Conservation (phyloP, 345 rosid species). For the Pseudoturritis turrita region DNA sequence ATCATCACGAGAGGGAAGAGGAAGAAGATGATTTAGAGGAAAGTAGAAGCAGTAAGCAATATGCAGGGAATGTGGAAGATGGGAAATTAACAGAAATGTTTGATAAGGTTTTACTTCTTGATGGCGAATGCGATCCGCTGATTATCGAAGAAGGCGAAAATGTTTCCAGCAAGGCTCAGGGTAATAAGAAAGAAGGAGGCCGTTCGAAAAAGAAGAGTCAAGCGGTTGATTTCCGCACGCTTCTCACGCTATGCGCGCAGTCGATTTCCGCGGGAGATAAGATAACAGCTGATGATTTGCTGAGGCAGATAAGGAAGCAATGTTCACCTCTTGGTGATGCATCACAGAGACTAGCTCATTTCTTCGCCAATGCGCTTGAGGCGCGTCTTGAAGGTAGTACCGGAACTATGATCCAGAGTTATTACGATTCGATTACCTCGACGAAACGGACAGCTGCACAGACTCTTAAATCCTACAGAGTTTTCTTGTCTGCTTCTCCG, state of each 20-base stretch:
- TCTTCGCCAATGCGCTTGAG: constrained; percentile 79
- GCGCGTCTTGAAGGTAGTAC: constrained; percentile 52
- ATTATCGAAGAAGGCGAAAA: constrained; percentile 14
- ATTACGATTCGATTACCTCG: constrained; percentile 25
- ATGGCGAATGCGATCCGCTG: constrained; percentile 7
- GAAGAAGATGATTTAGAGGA: constrained; percentile 44
- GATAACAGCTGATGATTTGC: constrained; percentile 62
- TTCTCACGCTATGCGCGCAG: constrained; percentile 70
- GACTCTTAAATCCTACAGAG: constrained; percentile 52
- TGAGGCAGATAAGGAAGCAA: constrained; percentile 73
- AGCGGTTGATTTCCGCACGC: constrained; percentile 64
- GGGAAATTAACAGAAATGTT: constrained; percentile 58
- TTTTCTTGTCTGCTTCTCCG: constrained; percentile 49
- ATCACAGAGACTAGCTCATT: constrained; percentile 75
- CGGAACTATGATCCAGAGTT: constrained; percentile 35
- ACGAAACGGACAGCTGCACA: constrained; percentile 57
- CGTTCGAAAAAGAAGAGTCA: constrained; percentile 43
- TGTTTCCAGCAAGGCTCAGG: constrained; percentile 24
- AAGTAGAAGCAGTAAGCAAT: constrained; percentile 62
- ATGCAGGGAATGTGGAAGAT: constrained; percentile 46
- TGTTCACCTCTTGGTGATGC: constrained; percentile 67
- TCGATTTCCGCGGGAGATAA: constrained; percentile 56
- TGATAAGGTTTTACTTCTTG: constrained; percentile 62
- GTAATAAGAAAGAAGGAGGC: constrained; percentile 37
- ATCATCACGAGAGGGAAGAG: constrained; percentile 53